Conservation (phyloP, 495 filamentous ascomycete species). For the Letharia lupina region DNA sequence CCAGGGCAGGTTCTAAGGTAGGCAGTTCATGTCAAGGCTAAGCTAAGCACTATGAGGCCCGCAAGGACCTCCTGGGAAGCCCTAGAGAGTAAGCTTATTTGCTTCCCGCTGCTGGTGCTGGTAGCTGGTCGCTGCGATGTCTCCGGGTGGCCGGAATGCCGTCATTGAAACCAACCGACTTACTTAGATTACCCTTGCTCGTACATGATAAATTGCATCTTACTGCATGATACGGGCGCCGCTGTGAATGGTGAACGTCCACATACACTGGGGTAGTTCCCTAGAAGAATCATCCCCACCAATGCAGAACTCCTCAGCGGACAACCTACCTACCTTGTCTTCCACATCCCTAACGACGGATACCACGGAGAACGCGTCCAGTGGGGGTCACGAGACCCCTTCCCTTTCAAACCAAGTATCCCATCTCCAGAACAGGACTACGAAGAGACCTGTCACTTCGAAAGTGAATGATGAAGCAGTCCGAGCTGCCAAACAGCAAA, state of each 20-base stretch:
- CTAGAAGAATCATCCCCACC: background rate
- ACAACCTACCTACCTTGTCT: constrained; percentile 21
- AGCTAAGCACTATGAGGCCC: background rate
- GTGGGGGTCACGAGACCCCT: constrained; percentile 7
- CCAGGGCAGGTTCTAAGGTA: too few species aligned
- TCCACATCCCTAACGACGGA: constrained; percentile 16
- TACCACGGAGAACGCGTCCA: constrained; percentile 3
- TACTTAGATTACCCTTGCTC: too few species aligned
- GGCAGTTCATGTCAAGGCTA: background rate
- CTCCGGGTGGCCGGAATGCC: background rate
- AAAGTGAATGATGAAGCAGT: constrained; percentile 31
- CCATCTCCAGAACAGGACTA: background rate
- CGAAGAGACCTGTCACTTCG: constrained; percentile 18
- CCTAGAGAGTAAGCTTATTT: background rate
- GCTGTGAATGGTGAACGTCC: constrained; percentile 9
- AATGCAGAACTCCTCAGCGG: constrained; percentile 16
- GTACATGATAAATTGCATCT: background rate
- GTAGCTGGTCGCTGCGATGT: background rate
- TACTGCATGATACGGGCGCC: background rate
- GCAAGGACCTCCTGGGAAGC: background rate
- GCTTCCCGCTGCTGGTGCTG: background rate
- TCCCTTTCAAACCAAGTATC: background rate
- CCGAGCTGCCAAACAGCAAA: constrained; percentile 28
- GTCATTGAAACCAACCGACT: background rate
- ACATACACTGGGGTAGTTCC: background rate